Percentiles rank a stretch among this genome's conserved stretches.
These are phyloP conservation scores for Rhododendron mucronatum DNA, from an alignment of 148 eudicot species.

Conservation along the genomic window DNA sequence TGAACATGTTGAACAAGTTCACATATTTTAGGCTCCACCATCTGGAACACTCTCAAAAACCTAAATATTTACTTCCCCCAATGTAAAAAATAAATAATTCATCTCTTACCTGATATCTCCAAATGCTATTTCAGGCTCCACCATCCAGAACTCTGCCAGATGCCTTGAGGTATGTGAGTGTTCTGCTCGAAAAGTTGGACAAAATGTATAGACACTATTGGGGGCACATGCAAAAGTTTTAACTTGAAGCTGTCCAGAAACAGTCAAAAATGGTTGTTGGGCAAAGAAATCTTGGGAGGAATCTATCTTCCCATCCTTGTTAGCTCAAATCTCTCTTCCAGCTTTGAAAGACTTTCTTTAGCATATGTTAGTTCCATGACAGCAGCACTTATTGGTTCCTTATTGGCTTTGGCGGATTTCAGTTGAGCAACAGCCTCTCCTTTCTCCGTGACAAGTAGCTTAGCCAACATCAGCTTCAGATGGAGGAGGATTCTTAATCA, in stretches of 20 bases:
- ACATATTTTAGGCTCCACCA: not conserved
- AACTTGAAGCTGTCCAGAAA: conserved; percentile 92
- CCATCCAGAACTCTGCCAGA: conserved; percentile 98
- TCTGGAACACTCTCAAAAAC: not conserved
- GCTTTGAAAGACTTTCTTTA: conserved; percentile 51
- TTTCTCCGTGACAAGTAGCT: conserved; percentile 51
- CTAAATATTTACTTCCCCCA: not conserved
- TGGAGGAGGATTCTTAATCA: conserved; percentile 68
- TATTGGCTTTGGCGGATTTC: conserved; percentile 62
- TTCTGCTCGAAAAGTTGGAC: conserved; percentile 94
- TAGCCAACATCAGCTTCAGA: conserved; percentile 66
- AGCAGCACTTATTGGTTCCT: conserved; percentile 62
- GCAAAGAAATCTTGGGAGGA: conserved; percentile 82
- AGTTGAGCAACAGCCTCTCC: conserved; percentile 60
- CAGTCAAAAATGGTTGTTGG: conserved; percentile 93
- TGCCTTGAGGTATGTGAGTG: conserved; percentile 91
- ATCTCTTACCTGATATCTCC: conserved; percentile 71
- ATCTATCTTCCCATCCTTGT: conserved; percentile 89
- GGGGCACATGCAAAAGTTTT: conserved; percentile 89
- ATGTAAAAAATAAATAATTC: not conserved
- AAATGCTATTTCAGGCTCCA: conserved; percentile 94
- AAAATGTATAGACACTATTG: conserved; percentile 86
- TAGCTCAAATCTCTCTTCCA: conserved; percentile 62
- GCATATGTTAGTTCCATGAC: conserved; percentile 57
- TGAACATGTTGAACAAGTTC: not conserved